These are phyloP conservation scores for Taphrina populina DNA, from an alignment of 1,139 yeast genomes.

Conservation along the genomic window DNA sequence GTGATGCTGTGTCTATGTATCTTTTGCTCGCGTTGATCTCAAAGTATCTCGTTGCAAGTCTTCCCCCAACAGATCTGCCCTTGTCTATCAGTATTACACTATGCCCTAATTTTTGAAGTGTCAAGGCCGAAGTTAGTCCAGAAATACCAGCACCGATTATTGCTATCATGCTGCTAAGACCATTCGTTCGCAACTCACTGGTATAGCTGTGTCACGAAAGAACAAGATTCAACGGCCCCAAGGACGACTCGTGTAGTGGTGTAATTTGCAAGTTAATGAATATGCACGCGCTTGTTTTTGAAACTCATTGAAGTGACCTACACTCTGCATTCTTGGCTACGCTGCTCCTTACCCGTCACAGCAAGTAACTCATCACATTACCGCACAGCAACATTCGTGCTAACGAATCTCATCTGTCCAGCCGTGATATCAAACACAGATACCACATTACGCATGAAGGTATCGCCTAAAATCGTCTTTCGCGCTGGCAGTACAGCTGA, in stretches of 20 bases:
- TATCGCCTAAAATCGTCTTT: conserved; percentile 7
- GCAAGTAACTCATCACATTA: too few species aligned
- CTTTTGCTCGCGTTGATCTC: neutral
- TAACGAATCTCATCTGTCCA: conserved; percentile 5
- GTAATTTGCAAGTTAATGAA: too few species aligned
- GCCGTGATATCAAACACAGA: conserved; percentile 8
- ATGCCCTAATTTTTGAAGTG: conserved; percentile 16
- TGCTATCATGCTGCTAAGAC: conserved; percentile 1
- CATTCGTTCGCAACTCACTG: too few species aligned
- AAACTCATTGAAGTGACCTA: too few species aligned
- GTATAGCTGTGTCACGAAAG: too few species aligned
- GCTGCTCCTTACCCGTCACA: too few species aligned
- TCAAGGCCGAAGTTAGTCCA: conserved; percentile 24
- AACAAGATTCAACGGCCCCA: too few species aligned
- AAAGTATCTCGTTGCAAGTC: conserved; percentile 23
- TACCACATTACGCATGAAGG: conserved; percentile 16
- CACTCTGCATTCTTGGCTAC: too few species aligned
- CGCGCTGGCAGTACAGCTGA: conserved; percentile 2
- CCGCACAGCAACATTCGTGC: too few species aligned
- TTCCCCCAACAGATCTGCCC: conserved; percentile 25
- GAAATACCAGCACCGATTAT: conserved; percentile 29
- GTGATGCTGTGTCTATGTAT: conserved; percentile 25
- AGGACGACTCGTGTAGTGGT: too few species aligned
- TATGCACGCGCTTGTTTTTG: too few species aligned
- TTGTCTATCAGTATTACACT: conserved; percentile 14